Evolutionary conservation across 2,329 filamentous ascomycete species (phyloP), one percentile per base, ranked within the genome.

Genomic region (Penicillium sp.): DNA sequence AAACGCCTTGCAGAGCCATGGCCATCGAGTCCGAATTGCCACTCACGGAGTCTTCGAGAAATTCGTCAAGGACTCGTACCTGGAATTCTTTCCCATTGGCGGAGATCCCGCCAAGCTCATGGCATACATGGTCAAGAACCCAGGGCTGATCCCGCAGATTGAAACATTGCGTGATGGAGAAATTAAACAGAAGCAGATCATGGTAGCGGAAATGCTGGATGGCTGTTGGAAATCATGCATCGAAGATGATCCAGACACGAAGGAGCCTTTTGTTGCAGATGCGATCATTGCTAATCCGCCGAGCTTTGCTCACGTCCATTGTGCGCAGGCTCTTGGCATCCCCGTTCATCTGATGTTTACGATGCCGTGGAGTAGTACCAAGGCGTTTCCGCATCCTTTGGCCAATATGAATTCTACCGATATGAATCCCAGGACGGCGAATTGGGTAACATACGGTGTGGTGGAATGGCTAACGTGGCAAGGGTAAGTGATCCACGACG

Each of bases 1-100:
- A 0, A 76, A 74, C 31, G 74, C 76, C 11, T 62, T 84, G 0
- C 74, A 79, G 55, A 67, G 70, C 2, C 71, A 79, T 48, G 76
- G 78, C 2, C 81, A 84, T 58, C 76, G 81, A 9, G 79, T 85
- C 2, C 76, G 82, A 2, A 68, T 84, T 10, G 81, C 80, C 24
- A 85, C 82, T 0, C 82, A 84, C 58, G 60, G 72, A 8, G 72
- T 75, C 4, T 84, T 84, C 59, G 74, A 78, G 46, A 67, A 77
- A 2, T 82, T 84, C 38, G 79, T 84, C 14, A 68, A 75, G 39
- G 69, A 73, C 2, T 72, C 78, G n/a, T 79, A 77, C 0, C 62
- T 84, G 8, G 81, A 83, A 51, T 84, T 84, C 61, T 84, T 78
- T 57, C 73, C 73, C 9, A 82, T 84, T 11, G 81, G 81, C 3